A percentile compares a stretch with the other conserved stretches of the same genome.
phyloP scores from a whole-genome alignment of 768 basidiomycete species.

The Dacryopinax primogenitus region DNA sequence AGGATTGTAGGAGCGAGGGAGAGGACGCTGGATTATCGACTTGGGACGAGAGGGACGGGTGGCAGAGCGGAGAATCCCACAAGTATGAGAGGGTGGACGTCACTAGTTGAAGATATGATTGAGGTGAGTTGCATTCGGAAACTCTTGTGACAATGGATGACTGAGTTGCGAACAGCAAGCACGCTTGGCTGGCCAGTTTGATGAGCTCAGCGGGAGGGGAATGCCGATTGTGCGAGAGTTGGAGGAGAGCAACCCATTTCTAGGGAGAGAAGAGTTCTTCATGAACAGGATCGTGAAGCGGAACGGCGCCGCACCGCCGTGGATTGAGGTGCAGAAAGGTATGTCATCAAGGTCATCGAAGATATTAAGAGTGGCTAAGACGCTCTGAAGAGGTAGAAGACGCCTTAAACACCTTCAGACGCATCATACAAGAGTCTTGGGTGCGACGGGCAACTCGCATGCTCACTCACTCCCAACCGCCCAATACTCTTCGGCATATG shows the following conservation, averaged over 20 bases:
- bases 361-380: neutral
- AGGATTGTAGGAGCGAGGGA: slow-evolving; percentile 54
- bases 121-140: slow-evolving; percentile 36
- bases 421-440: slow-evolving; percentile 54
- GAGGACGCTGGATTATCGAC: slow-evolving; percentile 59
- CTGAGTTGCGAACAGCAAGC: slow-evolving; percentile 38
- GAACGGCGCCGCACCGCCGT: slow-evolving; percentile 72
- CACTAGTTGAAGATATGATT: slow-evolving; percentile 64
- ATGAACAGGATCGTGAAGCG: slow-evolving; percentile 76
- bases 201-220: slow-evolving; percentile 55
- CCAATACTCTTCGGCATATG: slow-evolving; percentile 29
- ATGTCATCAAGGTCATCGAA: slow-evolving; percentile 17
- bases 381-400: slow-evolving; percentile 47
- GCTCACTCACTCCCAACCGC: slow-evolving; percentile 36
- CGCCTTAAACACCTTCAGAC: slow-evolving; percentile 48
- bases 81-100: slow-evolving; percentile 59
- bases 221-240: slow-evolving; percentile 35
- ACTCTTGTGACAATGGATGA: slow-evolving; percentile 11
- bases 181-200: slow-evolving; percentile 52
- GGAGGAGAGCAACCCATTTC: slow-evolving; percentile 49
- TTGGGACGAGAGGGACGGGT: slow-evolving; percentile 28
- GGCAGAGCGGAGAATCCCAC: slow-evolving; percentile 39
- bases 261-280: slow-evolving; percentile 64
- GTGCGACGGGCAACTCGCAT: slow-evolving; percentile 58
- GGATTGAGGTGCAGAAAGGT: slow-evolving; percentile 74